These are phyloP conservation scores for Tylopilus balloui DNA, from an alignment of 768 basidiomycete genomes.

Conservation along the genomic window DNA sequence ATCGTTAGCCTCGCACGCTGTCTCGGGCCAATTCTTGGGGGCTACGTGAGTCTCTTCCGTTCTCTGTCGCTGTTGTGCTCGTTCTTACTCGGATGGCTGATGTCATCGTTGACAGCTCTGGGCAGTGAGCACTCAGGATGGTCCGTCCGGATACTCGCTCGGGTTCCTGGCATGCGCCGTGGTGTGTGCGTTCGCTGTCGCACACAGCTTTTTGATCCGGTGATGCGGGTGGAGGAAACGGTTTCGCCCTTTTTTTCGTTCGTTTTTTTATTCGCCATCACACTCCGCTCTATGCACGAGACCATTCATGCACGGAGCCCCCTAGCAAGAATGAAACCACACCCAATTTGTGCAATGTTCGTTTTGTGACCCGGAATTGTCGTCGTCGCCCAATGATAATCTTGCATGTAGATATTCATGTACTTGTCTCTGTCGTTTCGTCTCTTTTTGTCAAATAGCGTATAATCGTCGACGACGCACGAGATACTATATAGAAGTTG, in stretches of 20 bases:
- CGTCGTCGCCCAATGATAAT: not conserved
- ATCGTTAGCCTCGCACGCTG: constrained; percentile 92
- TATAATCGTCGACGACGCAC: not conserved
- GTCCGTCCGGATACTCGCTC: constrained; percentile 67
- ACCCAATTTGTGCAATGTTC: not conserved
- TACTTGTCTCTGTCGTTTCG: not conserved
- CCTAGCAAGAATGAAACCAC: not conserved
- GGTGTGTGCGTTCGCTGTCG: constrained; percentile 56
- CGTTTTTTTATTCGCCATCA: not conserved
- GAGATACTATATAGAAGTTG: not conserved
- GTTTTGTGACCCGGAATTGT: too few species aligned
- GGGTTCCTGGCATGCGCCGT: constrained; percentile 67
- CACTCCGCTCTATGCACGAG: not conserved
- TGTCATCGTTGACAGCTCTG: constrained; percentile 48
- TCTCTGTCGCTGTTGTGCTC: not conserved
- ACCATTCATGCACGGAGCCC: not conserved
- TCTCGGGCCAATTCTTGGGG: constrained; percentile 80
- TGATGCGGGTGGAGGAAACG: constrained; percentile 46
- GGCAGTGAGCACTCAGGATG: constrained; percentile 63
- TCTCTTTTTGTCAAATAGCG: not conserved
- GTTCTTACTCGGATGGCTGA: not conserved
- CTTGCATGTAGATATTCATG: not conserved
- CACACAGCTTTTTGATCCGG: constrained; percentile 73
- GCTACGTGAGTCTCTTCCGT: constrained; percentile 49
- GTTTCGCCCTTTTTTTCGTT: not conserved